phyloP scores from a whole-genome alignment of 2,329 filamentous ascomycete genomes.

The Penicillium olsonii region DNA sequence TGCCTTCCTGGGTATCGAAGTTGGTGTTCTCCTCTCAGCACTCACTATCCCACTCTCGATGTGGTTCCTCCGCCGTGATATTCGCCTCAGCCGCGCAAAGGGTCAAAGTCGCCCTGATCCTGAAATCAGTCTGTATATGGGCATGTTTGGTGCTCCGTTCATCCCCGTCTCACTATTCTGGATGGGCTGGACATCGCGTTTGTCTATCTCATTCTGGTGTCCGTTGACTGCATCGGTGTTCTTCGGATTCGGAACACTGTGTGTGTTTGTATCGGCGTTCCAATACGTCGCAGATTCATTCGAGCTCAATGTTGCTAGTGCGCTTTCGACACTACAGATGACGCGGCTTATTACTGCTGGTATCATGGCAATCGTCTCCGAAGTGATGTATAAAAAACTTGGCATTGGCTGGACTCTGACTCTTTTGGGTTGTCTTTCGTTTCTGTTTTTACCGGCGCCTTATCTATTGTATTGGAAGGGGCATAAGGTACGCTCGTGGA shows the following conservation, averaged over 20 bases:
- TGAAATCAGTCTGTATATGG: conserved; percentile 57
- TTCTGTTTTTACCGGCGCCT: conserved; percentile 45
- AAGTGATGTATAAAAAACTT: conserved; percentile 42
- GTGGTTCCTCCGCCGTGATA: conserved; percentile 45
- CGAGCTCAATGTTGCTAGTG: conserved; percentile 52
- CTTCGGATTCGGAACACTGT: conserved; percentile 53
- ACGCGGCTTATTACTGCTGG: conserved; percentile 42
- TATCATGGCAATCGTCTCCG: conserved; percentile 34
- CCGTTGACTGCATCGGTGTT: conserved; percentile 52
- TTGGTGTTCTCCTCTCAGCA: conserved; percentile 42
- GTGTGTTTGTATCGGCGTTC: conserved; percentile 53
- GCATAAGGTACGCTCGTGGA: conserved; percentile 15
- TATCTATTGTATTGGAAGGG: conserved; percentile 43
- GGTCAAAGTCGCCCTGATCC: conserved; percentile 48
- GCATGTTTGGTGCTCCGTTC: conserved; percentile 52
- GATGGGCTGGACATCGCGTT: conserved; percentile 58
- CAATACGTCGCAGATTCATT: conserved; percentile 61
- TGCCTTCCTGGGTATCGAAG: conserved; percentile 50
- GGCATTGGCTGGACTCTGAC: conserved; percentile 45
- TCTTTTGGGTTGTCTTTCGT: conserved; percentile 39
- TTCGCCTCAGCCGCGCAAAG: conserved; percentile 42
- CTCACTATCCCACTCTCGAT: conserved; percentile 49
- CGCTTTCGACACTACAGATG: conserved; percentile 45
- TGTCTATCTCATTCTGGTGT: conserved; percentile 51
- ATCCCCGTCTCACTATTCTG: conserved; percentile 59